Evolutionary conservation across 208 protist species (phyloP), one percentile per base, ranked within the genome.

Genomic region (Wallacemonas collosoma): DNA sequence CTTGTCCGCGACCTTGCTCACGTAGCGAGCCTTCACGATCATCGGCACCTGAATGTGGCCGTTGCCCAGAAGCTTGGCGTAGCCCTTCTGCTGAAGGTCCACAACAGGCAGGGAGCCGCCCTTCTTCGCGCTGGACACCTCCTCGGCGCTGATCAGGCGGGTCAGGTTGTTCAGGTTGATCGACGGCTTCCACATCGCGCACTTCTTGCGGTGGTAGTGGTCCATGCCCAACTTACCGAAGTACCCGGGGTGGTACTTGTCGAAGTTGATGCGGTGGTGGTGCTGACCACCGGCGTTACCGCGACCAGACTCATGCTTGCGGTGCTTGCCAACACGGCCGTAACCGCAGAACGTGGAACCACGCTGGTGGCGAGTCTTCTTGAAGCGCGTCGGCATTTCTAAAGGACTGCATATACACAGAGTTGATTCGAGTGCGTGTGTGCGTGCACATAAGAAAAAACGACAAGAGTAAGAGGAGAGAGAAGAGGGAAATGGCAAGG

Each of bases 201-300:
- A 95, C 71, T 98, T 95, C 78, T 94, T 98, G 66, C 89, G 82
- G 85, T 95, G 85, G 89, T 99, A 98, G 89, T 99, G 89, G 73
- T 99, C 86, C 98, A 99, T 99, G 90, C 99, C 99, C 47, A 99
- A 91, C 96, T 99, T 99, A 83, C 99, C 99, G 83, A 99, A 99
- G 93, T 99, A 99, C 73, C 99, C 99, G 71, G 99, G 99, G 86
- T 99, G 99, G 96, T 99, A 99, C 95, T 99, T 99, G 88, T 99
- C 97, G 76, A 99, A 99, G 91, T 97, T 98, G 84, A 99, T 99
- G 70, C 99, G 92, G 91, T 99, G 98, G 86, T 99, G 99, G 93
- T 99, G 97, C 84, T 98, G 85, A 82, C 99, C 99, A 98, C 99
- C 99, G 83, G 99, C 99, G 86, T 99, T 99, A 99, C 99, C 99